These are phyloP conservation scores for Hymenoscyphus scutula DNA, from an alignment of 2,329 filamentous ascomycete species.

Conservation along the genomic window DNA sequence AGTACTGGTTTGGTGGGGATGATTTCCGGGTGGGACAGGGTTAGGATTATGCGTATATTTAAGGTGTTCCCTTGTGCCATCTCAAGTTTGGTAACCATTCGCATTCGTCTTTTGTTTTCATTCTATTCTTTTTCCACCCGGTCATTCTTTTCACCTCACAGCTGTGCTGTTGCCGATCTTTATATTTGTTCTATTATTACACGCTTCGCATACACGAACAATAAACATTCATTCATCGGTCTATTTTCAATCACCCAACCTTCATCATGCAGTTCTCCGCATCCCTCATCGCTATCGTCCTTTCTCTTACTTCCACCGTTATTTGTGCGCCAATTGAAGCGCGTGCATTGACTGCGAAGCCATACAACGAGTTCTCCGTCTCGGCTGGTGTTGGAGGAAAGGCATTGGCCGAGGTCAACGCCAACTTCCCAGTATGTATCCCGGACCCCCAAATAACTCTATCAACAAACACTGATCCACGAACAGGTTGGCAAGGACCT, in stretches of 20 bases:
- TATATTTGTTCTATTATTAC: slow-evolving; percentile 3
- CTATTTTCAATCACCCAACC: background rate
- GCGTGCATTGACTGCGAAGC: slow-evolving; percentile 21
- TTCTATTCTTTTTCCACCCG: slow-evolving; percentile 13
- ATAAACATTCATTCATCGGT: slow-evolving; percentile 4
- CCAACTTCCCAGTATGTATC: slow-evolving; percentile 50
- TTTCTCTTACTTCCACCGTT: slow-evolving; percentile 16
- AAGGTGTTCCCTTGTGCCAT: background rate
- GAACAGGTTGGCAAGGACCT: slow-evolving; percentile 45
- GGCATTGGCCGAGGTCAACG: slow-evolving; percentile 51
- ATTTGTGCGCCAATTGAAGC: slow-evolving; percentile 9
- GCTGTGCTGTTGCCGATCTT: slow-evolving; percentile 13
- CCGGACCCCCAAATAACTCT: background rate
- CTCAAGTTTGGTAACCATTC: slow-evolving; percentile 11
- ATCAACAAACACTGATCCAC: background rate
- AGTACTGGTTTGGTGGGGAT: background rate
- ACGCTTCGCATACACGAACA: background rate
- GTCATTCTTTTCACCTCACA: slow-evolving; percentile 11
- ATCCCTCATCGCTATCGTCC: slow-evolving; percentile 17
- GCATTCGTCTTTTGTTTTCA: slow-evolving; percentile 8
- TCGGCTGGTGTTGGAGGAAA: slow-evolving; percentile 52
- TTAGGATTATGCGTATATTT: background rate
- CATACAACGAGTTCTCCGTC: slow-evolving; percentile 44
- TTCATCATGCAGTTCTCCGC: slow-evolving; percentile 27
- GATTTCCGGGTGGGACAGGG: background rate